Base-by-base conservation (phyloP, 2,329 filamentous ascomycete genomes). In the Colletotrichum zoysiae region DNA sequence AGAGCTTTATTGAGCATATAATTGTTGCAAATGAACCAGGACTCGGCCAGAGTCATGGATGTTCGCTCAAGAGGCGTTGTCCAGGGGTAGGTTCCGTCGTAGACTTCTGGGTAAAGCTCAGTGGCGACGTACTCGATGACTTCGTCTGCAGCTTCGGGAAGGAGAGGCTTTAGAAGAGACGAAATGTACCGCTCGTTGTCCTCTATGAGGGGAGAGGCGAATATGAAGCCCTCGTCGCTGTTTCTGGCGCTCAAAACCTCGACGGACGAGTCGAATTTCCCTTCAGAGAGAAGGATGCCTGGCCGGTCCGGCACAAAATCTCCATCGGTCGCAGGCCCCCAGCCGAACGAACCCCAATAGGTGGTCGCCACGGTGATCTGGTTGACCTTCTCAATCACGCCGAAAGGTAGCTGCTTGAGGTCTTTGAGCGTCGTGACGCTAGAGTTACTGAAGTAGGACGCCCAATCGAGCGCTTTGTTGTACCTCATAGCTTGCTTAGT, bases 181-280 rank as follows among this genome's bases (percentile, higher is more conserved):
- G 53, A n/a, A 9, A 56, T 14, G 18, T 38, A 56, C 9, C 23
- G 30, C 18, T 56, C 5, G 81, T 74, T 79, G 0, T 82, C 85
- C 3, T 76, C 79, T 58, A 88, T 84, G 55, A 82, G 81, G 46
- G 82, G 81, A 0, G 83, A 83, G 5, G 82, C 82, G 71, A 88
- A 88, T 2, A 73, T 70, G 18, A 79, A 75, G 5, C 84, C 86
- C 80, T 89, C 87, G 74, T 89, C 83, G 5, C 85, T 85, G 70
- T 86, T 87, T 76, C 86, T 73, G 5, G 75, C 74, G 16, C 73
- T 53, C 60, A 77, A 69, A 8, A 76, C 33, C 2, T 50, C 16
- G 12, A 74, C 64, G 11, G 33, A 46, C 16, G 57, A 40, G 2
- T 72, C 56, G 35, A 50, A 75, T 2, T 35, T 44, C 1, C 60